Evolutionary conservation across 768 basidiomycete species (phyloP).

Genomic region (Neoboletus magnificus): DNA sequence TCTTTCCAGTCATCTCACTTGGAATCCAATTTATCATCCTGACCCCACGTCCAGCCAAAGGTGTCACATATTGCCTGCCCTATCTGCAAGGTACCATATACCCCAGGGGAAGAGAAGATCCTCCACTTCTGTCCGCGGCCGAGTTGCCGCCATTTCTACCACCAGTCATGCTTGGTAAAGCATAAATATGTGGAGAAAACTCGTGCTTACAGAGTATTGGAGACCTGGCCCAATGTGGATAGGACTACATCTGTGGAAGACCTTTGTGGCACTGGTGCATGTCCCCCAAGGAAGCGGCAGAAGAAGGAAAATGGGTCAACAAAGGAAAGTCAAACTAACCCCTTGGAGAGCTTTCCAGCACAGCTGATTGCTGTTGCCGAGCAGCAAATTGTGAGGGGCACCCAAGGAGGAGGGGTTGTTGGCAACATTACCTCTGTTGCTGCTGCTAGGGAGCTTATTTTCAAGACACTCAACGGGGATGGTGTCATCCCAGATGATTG

Average conservation of each 20-base stretch:
- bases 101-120: conserved; percentile 37
- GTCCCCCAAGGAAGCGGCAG: conserved; percentile 12
- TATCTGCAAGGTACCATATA: conserved; percentile 46
- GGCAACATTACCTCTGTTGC: conserved; percentile 51
- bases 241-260: conserved; percentile 4
- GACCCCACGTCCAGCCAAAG: conserved; percentile 37
- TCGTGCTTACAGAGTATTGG: conserved; percentile 30
- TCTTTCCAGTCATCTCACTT: neutral
- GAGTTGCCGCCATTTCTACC: conserved; percentile 45
- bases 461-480: conserved; percentile 30
- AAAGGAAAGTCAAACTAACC: neutral
- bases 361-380: conserved; percentile 42
- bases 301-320: neutral
- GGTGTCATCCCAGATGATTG: conserved; percentile 39
- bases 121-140: conserved; percentile 61
- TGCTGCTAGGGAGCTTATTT: conserved; percentile 47
- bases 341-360: conserved; percentile 31
- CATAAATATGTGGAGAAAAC: conserved; percentile 23
- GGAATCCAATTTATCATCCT: neutral
- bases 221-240: conserved; percentile 37
- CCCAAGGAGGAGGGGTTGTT: conserved; percentile 39
- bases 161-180: conserved; percentile 43
- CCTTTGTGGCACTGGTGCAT: neutral
- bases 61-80: conserved; percentile 37
- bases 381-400: conserved; percentile 54